Evolutionary conservation across 1,284 basidiomycete genomes (phyloP).

Genomic region (Ganoderma lingzhi): DNA sequence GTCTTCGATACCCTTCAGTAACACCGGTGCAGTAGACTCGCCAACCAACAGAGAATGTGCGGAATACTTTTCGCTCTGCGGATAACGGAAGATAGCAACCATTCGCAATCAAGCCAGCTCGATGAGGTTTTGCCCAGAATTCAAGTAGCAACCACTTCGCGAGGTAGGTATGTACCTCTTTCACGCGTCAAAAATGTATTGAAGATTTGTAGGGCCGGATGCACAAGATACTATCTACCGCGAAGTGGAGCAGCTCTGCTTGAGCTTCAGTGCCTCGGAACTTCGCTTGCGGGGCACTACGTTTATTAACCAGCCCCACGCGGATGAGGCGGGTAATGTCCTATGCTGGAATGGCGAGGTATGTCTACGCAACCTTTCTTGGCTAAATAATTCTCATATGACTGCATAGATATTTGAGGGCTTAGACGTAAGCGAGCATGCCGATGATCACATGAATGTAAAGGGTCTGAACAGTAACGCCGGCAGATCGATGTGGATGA

Average conservation of each 20-base stretch:
- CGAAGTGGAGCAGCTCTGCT: slow-evolving; percentile 32
- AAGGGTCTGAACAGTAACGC: neutral
- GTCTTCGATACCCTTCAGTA: neutral
- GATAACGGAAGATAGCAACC: slow-evolving; percentile 12
- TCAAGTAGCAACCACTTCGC: slow-evolving; percentile 52
- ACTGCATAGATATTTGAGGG: slow-evolving; percentile 77
- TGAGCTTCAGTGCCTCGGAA: slow-evolving; percentile 80
- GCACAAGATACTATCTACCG: slow-evolving; percentile 48
- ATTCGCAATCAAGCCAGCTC: slow-evolving; percentile 33
- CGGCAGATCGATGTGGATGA: slow-evolving; percentile 59
- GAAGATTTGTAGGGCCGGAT: slow-evolving; percentile 63
- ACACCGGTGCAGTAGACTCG: neutral
- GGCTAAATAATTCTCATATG: neutral
- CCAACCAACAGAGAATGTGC: slow-evolving; percentile 52
- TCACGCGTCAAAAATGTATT: neutral
- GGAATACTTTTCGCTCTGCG: slow-evolving; percentile 47
- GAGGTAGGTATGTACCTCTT: slow-evolving; percentile 49
- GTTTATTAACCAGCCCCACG: slow-evolving; percentile 79
- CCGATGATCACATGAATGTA: too few relatives aligned
- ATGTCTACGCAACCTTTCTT: slow-evolving; percentile 34
- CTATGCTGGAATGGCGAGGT: slow-evolving; percentile 95
- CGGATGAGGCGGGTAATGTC: slow-evolving; percentile 57
- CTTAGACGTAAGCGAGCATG: slow-evolving; percentile 55
- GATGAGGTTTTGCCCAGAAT: slow-evolving; percentile 45
- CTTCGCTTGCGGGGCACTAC: slow-evolving; percentile 76